Evolutionary conservation across 352 stramenopile genomes (phyloP), one percentile per base, ranked within the genome.

Genomic region (Globisporangium parvum): DNA sequence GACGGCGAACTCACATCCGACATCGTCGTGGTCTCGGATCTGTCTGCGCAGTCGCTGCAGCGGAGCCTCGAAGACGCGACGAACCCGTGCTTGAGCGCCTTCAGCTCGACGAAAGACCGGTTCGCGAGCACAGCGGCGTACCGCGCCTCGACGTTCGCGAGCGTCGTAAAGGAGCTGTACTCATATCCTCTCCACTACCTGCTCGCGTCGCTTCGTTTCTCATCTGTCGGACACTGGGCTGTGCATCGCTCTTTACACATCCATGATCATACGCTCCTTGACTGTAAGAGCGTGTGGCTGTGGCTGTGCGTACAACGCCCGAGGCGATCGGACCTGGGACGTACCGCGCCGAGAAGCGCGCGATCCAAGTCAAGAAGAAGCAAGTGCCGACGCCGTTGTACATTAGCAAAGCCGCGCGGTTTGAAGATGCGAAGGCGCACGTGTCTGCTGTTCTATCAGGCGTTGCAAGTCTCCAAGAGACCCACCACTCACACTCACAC

Each of bases 111-210:
- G 23, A 85, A 78, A 67, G 75, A 89, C 47, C 66, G 79, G 2
- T 86, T 87, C 59, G 77, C 75, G 18, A 89, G 76, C 48, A 75
- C 80, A 0, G 77, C 71, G 1, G 80, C 77, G 17, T 90, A 88
- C 61, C 75, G 77, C 10, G 63, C 77, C 23, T 88, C 73, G 6
- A 86, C 71, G 2, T 90, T 88, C 55, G 75, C 77, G 31, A 87
- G 75, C 44, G 71, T 90, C 24, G 79, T 85, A 15, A 90, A 87
- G 37, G 80, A 90, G 52, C 77, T 77, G 5, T 90, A 84, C 55
- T 63, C 51, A 60, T 58, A 63, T 63, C 51, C 57, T 59, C 24
- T 21, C 54, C 9, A 50, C 35, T 8, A n/a, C 6, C 31, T 15
- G 54, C 20, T 31, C 26, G 26, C 26, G 3, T 31, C 6, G 26